Percentiles rank a stretch among this genome's conserved stretches.
These are phyloP conservation scores for Pyrrhoderma noxium DNA, from an alignment of 1,284 basidiomycete species.

Conservation along the genomic window DNA sequence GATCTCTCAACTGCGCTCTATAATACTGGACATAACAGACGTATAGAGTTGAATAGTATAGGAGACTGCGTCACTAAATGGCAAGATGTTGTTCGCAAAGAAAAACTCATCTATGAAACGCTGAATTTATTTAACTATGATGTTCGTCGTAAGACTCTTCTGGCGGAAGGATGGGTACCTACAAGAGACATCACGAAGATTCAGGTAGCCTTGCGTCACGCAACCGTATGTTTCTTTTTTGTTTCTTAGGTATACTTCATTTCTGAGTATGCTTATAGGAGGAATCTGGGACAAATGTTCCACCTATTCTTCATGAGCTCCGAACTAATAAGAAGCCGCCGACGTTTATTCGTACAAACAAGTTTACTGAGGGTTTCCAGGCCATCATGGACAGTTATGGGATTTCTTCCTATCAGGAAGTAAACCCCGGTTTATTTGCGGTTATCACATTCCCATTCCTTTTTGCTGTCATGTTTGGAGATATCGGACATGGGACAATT, in stretches of 20 bases:
- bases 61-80: slow-evolving; percentile 85
- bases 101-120: slow-evolving; percentile 94
- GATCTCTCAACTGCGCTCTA: slow-evolving; percentile 89
- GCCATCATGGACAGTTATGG: slow-evolving; percentile 98
- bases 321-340: slow-evolving; percentile 89
- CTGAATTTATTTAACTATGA: slow-evolving; percentile 95
- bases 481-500: slow-evolving; percentile 93
- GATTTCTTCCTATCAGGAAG: slow-evolving; percentile 91
- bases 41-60: slow-evolving; percentile 79
- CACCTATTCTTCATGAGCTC: slow-evolving; percentile 89
- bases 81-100: slow-evolving; percentile 92
- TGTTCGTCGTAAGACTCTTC: slow-evolving; percentile 86
- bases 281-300: slow-evolving; percentile 87
- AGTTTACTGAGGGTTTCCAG: slow-evolving; percentile 97
- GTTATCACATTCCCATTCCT: slow-evolving; percentile 97
- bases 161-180: slow-evolving; percentile 98
- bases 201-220: slow-evolving; percentile 84
- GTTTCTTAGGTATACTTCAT: background rate
- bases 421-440: slow-evolving; percentile 94
- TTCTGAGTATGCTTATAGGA: slow-evolving; percentile 45
- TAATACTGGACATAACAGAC: slow-evolving; percentile 83
- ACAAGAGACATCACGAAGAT: slow-evolving; percentile 84
- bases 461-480: slow-evolving; percentile 99
- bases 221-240: slow-evolving; percentile 57
- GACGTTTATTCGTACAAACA: slow-evolving; percentile 93